Evolutionary conservation across 352 stramenopile species (phyloP).

Genomic region (Globisporangium viniferum): DNA sequence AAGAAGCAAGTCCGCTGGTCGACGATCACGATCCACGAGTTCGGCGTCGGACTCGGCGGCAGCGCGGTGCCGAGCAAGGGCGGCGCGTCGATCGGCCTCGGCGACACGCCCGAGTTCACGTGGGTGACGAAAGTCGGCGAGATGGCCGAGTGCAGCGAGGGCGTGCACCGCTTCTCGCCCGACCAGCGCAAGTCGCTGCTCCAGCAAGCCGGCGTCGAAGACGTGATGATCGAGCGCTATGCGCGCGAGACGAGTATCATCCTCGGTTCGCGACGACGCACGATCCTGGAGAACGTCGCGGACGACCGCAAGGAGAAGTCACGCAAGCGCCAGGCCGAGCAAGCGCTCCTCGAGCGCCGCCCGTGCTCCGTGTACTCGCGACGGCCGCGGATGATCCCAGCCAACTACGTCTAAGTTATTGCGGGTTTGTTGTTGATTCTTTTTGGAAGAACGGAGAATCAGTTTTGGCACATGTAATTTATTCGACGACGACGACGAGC

Average conservation of each 20-base stretch:
- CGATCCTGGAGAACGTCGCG: constrained; percentile 29
- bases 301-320: constrained; percentile 21
- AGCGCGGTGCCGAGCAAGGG: constrained; percentile 36
- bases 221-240: constrained; percentile 44
- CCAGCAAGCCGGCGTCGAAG: constrained; percentile 29
- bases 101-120: constrained; percentile 41
- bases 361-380: constrained; percentile 44
- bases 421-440: not conserved
- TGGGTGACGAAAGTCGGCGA: constrained; percentile 48
- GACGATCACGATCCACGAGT: constrained; percentile 49
- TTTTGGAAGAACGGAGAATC: not conserved
- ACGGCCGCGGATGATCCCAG: constrained; percentile 61
- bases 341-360: constrained; percentile 35
- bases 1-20: constrained; percentile 40
- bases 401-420: constrained; percentile 49
- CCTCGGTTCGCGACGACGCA: constrained; percentile 32
- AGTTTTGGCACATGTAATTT: constrained; percentile 16
- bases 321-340: constrained; percentile 45
- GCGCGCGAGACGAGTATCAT: constrained; percentile 48
- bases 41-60: constrained; percentile 40
- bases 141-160: constrained; percentile 45
- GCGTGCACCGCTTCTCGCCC: constrained; percentile 40
- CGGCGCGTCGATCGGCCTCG: constrained; percentile 39
- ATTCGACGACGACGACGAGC: constrained; percentile 6
- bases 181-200: constrained; percentile 34